Evolutionary conservation across 202 grass and related monocot species (phyloP).

Genomic region (Zizania palustris): DNA sequence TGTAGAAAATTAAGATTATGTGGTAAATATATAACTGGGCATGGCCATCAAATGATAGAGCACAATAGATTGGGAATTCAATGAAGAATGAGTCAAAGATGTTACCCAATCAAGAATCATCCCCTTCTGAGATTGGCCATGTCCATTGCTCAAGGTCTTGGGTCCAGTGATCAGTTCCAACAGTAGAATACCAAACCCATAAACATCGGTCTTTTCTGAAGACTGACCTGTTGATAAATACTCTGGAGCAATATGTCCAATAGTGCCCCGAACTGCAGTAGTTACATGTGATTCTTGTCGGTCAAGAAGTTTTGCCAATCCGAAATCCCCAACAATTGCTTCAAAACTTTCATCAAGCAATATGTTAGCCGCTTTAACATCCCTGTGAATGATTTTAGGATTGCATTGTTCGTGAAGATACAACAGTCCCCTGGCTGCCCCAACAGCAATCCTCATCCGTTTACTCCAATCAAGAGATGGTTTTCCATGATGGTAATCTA

Average conservation of each 20-base stretch:
- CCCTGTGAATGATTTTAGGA: conserved; percentile 97
- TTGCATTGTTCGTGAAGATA: conserved; percentile 98
- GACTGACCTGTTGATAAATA: conserved; percentile 94
- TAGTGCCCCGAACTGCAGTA: conserved; percentile 91
- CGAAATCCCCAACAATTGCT: conserved; percentile 95
- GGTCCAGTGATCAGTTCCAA: conserved; percentile 91
- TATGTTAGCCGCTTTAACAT: conserved; percentile 97
- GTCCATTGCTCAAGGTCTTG: conserved; percentile 77
- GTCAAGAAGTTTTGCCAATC: conserved; percentile 95
- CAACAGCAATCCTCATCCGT: conserved; percentile 78
- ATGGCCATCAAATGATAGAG: not conserved
- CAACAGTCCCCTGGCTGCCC: conserved; percentile 83
- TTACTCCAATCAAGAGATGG: conserved; percentile 92
- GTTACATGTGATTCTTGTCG: conserved; percentile 91
- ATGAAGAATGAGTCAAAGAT: conserved; percentile 16
- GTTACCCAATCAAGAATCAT: conserved; percentile 97
- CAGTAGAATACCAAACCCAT: conserved; percentile 95
- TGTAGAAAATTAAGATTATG: conserved; percentile 36
- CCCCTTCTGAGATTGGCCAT: conserved; percentile 77
- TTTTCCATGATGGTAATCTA: conserved; percentile 70
- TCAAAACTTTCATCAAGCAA: conserved; percentile 89
- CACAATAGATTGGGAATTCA: conserved; percentile 5
- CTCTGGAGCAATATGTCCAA: conserved; percentile 98
- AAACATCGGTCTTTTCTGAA: conserved; percentile 95
- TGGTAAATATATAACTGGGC: not conserved